Evolutionary conservation across 768 basidiomycete genomes (phyloP).

Genomic region (Trametes elegans): DNA sequence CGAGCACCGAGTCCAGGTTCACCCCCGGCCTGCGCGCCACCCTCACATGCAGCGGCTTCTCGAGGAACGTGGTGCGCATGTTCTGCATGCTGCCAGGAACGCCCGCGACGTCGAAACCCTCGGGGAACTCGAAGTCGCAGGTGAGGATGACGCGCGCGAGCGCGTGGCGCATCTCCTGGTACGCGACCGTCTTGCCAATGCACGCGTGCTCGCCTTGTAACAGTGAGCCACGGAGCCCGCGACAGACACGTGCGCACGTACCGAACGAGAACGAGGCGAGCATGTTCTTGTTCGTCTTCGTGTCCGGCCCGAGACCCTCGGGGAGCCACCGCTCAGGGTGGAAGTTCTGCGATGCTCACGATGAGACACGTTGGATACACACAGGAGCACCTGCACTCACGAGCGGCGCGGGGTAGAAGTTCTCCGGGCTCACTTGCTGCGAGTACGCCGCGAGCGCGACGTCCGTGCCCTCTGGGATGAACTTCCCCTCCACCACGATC

Average conservation of each 20-base stretch:
- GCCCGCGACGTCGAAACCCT: constrained; percentile 27
- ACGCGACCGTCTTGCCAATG: constrained; percentile 32
- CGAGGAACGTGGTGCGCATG: constrained; percentile 31
- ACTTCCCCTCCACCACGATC: constrained; percentile 25
- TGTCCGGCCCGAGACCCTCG: constrained; percentile 30
- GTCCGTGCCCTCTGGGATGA: constrained; percentile 30
- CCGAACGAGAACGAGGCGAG: constrained; percentile 28
- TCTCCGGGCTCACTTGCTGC: constrained; percentile 27
- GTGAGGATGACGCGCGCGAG: constrained; percentile 29
- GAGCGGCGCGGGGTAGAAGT: constrained; percentile 27
- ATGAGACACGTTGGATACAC: too few relatives aligned
- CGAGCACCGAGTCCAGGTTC: neutral
- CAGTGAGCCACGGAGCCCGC: too few relatives aligned
- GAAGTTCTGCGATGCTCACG: constrained; percentile 25
- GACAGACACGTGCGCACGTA: constrained; percentile 17
- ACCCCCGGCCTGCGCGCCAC: constrained; percentile 4
- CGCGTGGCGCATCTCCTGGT: constrained; percentile 30
- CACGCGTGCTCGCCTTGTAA: constrained; percentile 33
- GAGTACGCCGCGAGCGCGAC: constrained; percentile 30
- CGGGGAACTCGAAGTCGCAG: constrained; percentile 29
- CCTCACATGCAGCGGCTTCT: constrained; percentile 22
- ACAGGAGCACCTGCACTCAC: too few relatives aligned
- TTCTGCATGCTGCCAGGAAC: constrained; percentile 31
- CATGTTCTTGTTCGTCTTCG: constrained; percentile 26
- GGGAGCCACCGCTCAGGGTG: constrained; percentile 35